A percentile compares a stretch with the other conserved stretches of the same genome.
These are phyloP conservation scores for Lodderomyces elongisporus DNA, from an alignment of 1,139 yeast genomes.

Conservation along the genomic window DNA sequence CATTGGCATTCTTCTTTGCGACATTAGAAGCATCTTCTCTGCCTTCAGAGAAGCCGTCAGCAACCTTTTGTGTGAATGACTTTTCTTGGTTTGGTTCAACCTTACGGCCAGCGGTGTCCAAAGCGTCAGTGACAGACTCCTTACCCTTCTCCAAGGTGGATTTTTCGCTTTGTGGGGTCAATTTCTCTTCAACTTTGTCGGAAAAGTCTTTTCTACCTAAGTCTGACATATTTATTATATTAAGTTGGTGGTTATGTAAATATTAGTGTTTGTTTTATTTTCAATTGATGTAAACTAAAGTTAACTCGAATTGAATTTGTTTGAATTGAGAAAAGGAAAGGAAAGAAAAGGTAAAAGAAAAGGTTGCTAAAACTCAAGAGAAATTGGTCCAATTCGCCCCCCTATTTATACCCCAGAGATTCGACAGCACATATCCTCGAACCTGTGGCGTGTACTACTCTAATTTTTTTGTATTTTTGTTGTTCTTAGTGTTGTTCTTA, in stretches of 20 bases:
- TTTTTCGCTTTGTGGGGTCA: constrained; percentile 75
- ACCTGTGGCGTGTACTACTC: no score
- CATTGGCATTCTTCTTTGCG: constrained; percentile 18
- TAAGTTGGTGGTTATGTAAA: neutral
- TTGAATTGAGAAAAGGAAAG: neutral
- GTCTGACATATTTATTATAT: constrained; percentile 59
- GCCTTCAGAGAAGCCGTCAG: constrained; percentile 51
- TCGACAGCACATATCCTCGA: no score
- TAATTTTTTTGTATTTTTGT: no score
- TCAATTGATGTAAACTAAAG: no score
- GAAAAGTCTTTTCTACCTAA: constrained; percentile 71
- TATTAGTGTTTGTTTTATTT: no score
- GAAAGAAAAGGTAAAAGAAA: no score
- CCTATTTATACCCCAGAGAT: no score
- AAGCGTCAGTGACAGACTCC: constrained; percentile 62
- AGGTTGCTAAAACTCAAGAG: no score
- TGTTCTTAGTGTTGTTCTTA: no score
- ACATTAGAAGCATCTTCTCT: constrained; percentile 45
- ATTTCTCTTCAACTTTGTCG: constrained; percentile 60
- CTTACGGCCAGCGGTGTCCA: constrained; percentile 59
- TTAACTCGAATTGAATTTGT: no score
- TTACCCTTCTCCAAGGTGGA: constrained; percentile 58
- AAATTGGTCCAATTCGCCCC: no score
- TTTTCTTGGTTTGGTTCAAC: constrained; percentile 61
- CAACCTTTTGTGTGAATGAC: constrained; percentile 60